These are phyloP conservation scores for Fusarium sp. DNA, from an alignment of 2,329 filamentous ascomycete genomes.

Conservation along the genomic window DNA sequence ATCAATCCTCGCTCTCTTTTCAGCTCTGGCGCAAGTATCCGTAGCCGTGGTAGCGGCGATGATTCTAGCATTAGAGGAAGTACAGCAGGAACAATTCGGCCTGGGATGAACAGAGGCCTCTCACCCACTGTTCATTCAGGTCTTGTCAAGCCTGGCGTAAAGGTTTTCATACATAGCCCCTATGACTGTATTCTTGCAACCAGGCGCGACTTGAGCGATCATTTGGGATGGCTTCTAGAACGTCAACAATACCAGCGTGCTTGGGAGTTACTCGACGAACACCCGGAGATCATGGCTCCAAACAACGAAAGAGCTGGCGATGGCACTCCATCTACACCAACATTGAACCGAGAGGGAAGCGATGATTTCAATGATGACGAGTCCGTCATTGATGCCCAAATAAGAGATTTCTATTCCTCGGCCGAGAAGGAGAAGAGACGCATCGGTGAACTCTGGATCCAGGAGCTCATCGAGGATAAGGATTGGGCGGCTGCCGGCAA, in stretches of 20 bases:
- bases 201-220: slow-evolving; percentile 86
- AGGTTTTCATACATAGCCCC: slow-evolving; percentile 95
- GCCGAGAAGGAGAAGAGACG: slow-evolving; percentile 88
- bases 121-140: slow-evolving; percentile 61
- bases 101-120: slow-evolving; percentile 40
- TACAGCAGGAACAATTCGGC: slow-evolving; percentile 47
- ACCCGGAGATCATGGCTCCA: slow-evolving; percentile 76
- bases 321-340: slow-evolving; percentile 54
- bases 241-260: slow-evolving; percentile 84
- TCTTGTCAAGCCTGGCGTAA: slow-evolving; percentile 65
- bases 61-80: slow-evolving; percentile 63
- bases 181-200: slow-evolving; percentile 96
- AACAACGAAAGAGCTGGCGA: slow-evolving; percentile 55
- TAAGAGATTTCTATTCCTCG: slow-evolving; percentile 68
- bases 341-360: slow-evolving; percentile 52
- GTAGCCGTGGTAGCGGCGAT: slow-evolving; percentile 70
- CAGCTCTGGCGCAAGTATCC: slow-evolving; percentile 84
- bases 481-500: slow-evolving; percentile 84
- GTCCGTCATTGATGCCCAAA: slow-evolving; percentile 66
- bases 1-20: slow-evolving; percentile 89
- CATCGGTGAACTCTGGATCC: slow-evolving; percentile 93
- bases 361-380: slow-evolving; percentile 81
- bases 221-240: slow-evolving; percentile 85
- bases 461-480: slow-evolving; percentile 79
- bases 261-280: slow-evolving; percentile 88